A percentile compares a stretch with the other conserved stretches of the same genome.
Conservation (phyloP, 208 protist genomes). For the Leishmania turanica region DNA sequence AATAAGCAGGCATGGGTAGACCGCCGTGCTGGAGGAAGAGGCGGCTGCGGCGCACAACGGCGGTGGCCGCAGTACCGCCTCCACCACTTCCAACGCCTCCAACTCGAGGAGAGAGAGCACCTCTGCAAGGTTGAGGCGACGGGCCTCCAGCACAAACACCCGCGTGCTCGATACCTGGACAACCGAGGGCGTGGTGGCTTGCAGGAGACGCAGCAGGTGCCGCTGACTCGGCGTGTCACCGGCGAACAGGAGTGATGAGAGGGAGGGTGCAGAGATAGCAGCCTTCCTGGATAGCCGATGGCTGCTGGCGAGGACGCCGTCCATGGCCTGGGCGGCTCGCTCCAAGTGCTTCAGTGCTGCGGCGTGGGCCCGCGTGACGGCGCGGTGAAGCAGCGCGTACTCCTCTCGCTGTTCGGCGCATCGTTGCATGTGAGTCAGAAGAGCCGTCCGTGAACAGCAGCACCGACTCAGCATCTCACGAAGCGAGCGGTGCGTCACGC, state of each 20-base stretch:
- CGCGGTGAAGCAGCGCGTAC: constrained; percentile 25
- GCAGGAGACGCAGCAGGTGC: constrained; percentile 20
- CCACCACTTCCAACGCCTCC: constrained; percentile 50
- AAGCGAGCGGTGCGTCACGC: constrained; percentile 19
- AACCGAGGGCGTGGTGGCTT: constrained; percentile 12
- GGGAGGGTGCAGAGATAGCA: background rate
- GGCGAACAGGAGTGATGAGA: constrained; percentile 16
- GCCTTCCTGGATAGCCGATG: background rate
- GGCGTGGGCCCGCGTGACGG: constrained; percentile 16
- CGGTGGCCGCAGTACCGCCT: constrained; percentile 32
- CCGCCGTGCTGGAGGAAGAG: background rate
- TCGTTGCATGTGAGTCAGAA: constrained; percentile 1
- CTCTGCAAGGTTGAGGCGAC: constrained; percentile 40
- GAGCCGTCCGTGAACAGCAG: background rate
- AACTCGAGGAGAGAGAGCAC: constrained; percentile 49
- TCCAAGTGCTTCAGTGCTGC: constrained; percentile 9
- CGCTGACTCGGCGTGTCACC: constrained; percentile 21
- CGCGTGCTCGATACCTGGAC: constrained; percentile 4
- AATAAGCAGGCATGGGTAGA: constrained; percentile 37
- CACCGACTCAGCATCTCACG: background rate
- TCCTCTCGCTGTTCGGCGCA: constrained; percentile 9
- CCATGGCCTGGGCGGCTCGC: background rate
- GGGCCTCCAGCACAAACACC: constrained; percentile 40
- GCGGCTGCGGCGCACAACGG: constrained; percentile 2
- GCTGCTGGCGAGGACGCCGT: background rate